Evolutionary conservation across 495 filamentous ascomycete species (phyloP).

Genomic region (Lasiosphaeria miniovina): DNA sequence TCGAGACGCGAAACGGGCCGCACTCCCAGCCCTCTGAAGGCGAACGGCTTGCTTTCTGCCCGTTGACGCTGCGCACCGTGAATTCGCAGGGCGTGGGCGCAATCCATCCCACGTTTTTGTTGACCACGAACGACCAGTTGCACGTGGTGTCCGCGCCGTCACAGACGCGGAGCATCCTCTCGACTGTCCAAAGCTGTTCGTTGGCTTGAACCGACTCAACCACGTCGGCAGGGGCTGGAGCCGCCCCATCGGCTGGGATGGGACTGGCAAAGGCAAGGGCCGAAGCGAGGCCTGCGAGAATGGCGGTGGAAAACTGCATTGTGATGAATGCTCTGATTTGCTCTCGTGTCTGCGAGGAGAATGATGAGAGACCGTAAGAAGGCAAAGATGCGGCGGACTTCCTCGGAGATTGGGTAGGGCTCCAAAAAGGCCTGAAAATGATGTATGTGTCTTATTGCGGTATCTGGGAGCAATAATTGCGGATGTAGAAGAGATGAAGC

Average conservation of each 20-base stretch:
- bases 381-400: background rate
- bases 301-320: slow-evolving; percentile 27
- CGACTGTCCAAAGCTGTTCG: slow-evolving; percentile 46
- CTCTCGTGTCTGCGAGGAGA: background rate
- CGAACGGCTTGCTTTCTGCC: slow-evolving; percentile 37
- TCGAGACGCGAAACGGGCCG: slow-evolving; percentile 50
- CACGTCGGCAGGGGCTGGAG: slow-evolving; percentile 26
- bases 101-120: slow-evolving; percentile 29
- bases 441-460: background rate
- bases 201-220: slow-evolving; percentile 41
- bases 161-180: slow-evolving; percentile 46
- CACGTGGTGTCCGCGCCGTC: slow-evolving; percentile 42
- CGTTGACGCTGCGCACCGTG: slow-evolving; percentile 13
- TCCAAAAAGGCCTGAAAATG: slow-evolving; percentile 1
- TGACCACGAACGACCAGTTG: slow-evolving; percentile 47
- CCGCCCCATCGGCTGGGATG: slow-evolving; percentile 19
- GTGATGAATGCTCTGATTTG: background rate
- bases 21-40: slow-evolving; percentile 40
- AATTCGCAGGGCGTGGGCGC: slow-evolving; percentile 43
- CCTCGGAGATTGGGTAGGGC: background rate
- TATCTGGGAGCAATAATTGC: background rate
- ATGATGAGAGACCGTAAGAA: background rate
- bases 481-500: background rate
- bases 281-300: slow-evolving; percentile 28
- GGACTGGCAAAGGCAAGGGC: slow-evolving; percentile 25